These are phyloP conservation scores for Rhododendron henanense DNA, from an alignment of 148 eudicot genomes.

Conservation along the genomic window DNA sequence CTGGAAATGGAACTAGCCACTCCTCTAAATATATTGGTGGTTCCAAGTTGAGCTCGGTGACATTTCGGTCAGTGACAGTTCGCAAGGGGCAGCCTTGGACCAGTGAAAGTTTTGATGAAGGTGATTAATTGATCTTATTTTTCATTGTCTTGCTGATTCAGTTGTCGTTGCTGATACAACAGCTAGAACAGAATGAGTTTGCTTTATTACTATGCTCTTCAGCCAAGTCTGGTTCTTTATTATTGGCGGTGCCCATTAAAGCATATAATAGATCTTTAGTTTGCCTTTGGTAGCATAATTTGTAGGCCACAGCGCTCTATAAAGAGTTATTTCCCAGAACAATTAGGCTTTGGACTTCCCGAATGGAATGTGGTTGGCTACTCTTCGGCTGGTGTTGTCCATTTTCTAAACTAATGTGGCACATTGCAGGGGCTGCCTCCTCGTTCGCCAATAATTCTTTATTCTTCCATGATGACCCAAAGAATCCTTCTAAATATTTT, in stretches of 20 bases:
- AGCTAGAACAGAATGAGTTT: not conserved
- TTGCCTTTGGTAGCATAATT: not conserved
- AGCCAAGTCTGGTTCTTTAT: not conserved
- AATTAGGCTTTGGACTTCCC: not conserved
- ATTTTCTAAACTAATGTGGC: too few relatives aligned
- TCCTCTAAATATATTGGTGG: slow-evolving; percentile 58
- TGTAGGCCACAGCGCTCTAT: not conserved
- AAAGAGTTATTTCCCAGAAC: not conserved
- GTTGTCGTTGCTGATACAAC: not conserved
- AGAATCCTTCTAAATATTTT: too few relatives aligned
- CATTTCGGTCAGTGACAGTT: slow-evolving; percentile 61
- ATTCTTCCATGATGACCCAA: too few relatives aligned
- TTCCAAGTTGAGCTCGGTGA: slow-evolving; percentile 56
- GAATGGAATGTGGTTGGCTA: not conserved
- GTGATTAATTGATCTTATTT: slow-evolving; percentile 29
- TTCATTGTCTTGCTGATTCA: not conserved
- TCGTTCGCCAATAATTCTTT: too few relatives aligned
- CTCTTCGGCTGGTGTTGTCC: not conserved
- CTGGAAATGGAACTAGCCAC: slow-evolving; percentile 80
- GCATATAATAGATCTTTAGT: not conserved
- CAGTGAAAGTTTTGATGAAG: slow-evolving; percentile 73
- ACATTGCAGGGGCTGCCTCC: too few relatives aligned
- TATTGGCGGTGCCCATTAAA: not conserved
- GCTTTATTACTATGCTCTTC: not conserved
- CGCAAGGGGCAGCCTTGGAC: slow-evolving; percentile 68